Percentiles rank a stretch among this genome's conserved stretches.
Conservation (phyloP, 2,329 filamentous ascomycete genomes). For the Akanthomyces lecanii region DNA sequence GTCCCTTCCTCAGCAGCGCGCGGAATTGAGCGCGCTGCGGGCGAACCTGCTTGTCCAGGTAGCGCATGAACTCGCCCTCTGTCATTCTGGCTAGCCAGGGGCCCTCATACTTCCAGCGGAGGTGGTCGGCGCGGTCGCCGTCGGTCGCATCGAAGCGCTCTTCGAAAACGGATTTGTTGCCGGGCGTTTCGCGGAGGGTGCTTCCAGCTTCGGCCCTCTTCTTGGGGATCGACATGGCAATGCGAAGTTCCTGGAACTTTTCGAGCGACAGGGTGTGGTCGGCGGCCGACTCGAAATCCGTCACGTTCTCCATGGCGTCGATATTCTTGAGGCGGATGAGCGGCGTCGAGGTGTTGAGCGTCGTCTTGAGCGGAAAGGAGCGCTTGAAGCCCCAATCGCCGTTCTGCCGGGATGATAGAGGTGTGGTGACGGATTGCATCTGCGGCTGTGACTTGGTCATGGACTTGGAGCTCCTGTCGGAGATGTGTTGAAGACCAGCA, state of each 20-base stretch:
- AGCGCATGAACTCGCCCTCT: conserved; percentile 55
- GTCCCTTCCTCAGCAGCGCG: conserved; percentile 45
- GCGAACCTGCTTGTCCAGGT: conserved; percentile 51
- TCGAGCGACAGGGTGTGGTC: conserved; percentile 76
- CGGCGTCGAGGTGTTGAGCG: conserved; percentile 67
- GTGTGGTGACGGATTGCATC: conserved; percentile 76
- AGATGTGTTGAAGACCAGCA: conserved; percentile 37
- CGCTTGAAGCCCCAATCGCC: conserved; percentile 95
- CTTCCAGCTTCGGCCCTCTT: conserved; percentile 20
- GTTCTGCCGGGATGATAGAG: conserved; percentile 63
- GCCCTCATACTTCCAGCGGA: conserved; percentile 62
- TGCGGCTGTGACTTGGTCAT: conserved; percentile 73
- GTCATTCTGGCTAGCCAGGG: conserved; percentile 63
- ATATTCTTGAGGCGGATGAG: conserved; percentile 71
- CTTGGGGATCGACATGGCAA: conserved; percentile 61
- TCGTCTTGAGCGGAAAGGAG: conserved; percentile 71
- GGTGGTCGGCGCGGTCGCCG: conserved; percentile 36
- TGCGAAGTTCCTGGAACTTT: conserved; percentile 80
- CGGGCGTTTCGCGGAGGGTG: conserved; percentile 22
- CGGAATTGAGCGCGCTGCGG: conserved; percentile 52
- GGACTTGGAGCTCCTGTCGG: conserved; percentile 34
- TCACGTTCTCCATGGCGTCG: conserved; percentile 83
- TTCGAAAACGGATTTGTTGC: conserved; percentile 55
- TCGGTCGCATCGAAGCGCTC: conserved; percentile 52
- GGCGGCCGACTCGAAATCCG: conserved; percentile 78